A percentile compares a stretch with the other conserved stretches of the same genome.
Conservation (phyloP, 2,329 filamentous ascomycete species). For the Ciborinia camelliae region DNA sequence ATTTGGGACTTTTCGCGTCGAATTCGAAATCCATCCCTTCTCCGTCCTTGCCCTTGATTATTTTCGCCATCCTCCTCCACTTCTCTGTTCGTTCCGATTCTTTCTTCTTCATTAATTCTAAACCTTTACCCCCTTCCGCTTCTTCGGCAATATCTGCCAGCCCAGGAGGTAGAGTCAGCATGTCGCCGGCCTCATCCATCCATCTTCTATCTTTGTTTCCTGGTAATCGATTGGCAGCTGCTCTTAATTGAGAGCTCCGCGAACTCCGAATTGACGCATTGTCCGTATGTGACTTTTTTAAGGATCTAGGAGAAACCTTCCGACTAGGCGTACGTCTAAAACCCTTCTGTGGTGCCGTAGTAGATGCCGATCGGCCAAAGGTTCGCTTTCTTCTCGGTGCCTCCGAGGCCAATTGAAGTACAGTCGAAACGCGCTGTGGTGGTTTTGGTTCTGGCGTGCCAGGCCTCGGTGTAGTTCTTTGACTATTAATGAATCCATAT, state of each 20-base stretch:
- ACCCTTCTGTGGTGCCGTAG: conserved; percentile 23
- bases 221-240: conserved; percentile 57
- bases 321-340: conserved; percentile 46
- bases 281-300: conserved; percentile 49
- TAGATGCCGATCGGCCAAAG: conserved; percentile 34
- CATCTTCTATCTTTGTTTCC: conserved; percentile 58
- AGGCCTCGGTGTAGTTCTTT: conserved; percentile 40
- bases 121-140: conserved; percentile 49
- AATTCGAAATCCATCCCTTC: conserved; percentile 71
- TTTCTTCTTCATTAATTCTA: conserved; percentile 57
- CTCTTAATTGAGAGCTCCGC: conserved; percentile 50
- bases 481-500: conserved; percentile 62
- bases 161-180: conserved; percentile 59
- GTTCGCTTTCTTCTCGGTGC: conserved; percentile 33
- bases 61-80: conserved; percentile 64
- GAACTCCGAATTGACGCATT: conserved; percentile 43
- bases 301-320: conserved; percentile 56
- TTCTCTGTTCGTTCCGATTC: conserved; percentile 63
- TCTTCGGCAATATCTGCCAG: conserved; percentile 56
- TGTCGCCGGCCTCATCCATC: conserved; percentile 65
- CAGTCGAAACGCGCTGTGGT: conserved; percentile 35
- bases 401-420: conserved; percentile 35
- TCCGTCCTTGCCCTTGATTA: conserved; percentile 49
- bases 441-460: conserved; percentile 38
- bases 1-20: conserved; percentile 75